Evolutionary conservation across 1,284 basidiomycete species (phyloP).

Genomic region (Ganoderma multipileum): DNA sequence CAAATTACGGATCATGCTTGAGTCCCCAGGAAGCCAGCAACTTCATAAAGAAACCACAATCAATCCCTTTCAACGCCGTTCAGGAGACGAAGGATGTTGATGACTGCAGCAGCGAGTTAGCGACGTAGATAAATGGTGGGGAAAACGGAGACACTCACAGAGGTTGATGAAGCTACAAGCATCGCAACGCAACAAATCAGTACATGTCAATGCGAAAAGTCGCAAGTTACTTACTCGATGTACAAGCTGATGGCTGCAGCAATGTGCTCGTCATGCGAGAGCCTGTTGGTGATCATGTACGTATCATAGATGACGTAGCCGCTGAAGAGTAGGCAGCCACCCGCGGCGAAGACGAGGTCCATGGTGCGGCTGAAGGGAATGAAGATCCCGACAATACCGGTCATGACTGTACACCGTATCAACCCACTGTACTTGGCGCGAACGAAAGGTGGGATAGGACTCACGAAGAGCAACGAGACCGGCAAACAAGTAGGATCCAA

Average conservation of each 20-base stretch:
- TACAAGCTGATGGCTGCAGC: slow-evolving; percentile 87
- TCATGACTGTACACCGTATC: slow-evolving; percentile 58
- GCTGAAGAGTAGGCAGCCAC: slow-evolving; percentile 84
- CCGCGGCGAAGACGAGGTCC: slow-evolving; percentile 80
- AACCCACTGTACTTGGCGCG: slow-evolving; percentile 15
- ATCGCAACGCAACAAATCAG: slow-evolving; percentile 41
- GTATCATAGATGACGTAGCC: slow-evolving; percentile 90
- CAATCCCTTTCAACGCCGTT: slow-evolving; percentile 37
- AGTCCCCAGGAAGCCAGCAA: background rate
- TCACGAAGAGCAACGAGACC: slow-evolving; percentile 74
- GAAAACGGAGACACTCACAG: slow-evolving; percentile 33
- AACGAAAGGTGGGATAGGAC: slow-evolving; percentile 34
- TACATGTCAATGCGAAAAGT: no score
- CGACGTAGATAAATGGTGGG: background rate
- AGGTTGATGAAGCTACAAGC: slow-evolving; percentile 42
- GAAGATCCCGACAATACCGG: slow-evolving; percentile 80
- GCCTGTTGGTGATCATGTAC: slow-evolving; percentile 78
- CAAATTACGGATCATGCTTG: background rate
- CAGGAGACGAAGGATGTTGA: slow-evolving; percentile 43
- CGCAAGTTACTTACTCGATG: slow-evolving; percentile 69
- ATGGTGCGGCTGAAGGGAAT: slow-evolving; percentile 80
- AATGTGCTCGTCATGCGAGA: slow-evolving; percentile 90
- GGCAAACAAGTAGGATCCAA: slow-evolving; percentile 86
- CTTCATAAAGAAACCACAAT: background rate
- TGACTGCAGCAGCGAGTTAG: slow-evolving; percentile 32